These are phyloP conservation scores for Setaria viridis DNA, from an alignment of 202 grass and related monocot genomes.

Conservation along the genomic window DNA sequence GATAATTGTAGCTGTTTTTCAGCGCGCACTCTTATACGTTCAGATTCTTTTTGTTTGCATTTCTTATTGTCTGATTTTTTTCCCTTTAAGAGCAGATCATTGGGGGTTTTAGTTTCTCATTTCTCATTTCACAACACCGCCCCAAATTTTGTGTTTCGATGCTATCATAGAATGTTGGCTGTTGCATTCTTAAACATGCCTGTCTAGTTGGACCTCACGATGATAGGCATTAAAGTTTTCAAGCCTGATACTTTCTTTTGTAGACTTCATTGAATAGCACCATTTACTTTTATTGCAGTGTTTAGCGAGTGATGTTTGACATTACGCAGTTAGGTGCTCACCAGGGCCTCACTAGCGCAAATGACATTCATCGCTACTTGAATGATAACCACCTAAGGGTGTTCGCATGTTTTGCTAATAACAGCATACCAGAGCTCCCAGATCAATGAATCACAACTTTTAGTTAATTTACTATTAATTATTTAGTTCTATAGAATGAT, in stretches of 20 bases:
- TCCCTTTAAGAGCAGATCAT: neutral
- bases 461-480: neutral
- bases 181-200: neutral
- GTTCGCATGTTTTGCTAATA: neutral
- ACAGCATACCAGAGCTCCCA: neutral
- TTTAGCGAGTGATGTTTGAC: neutral
- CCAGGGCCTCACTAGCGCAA: neutral
- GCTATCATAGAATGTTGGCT: neutral
- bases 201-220: neutral
- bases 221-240: no score
- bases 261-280: neutral
- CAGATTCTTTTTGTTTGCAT: conserved; percentile 2
- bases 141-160: neutral
- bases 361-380: neutral
- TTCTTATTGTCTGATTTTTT: neutral
- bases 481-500: conserved; percentile 6
- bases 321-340: neutral
- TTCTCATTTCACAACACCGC: neutral
- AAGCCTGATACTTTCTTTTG: neutral
- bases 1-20: neutral
- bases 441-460: neutral
- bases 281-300: neutral
- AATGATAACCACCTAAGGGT: neutral
- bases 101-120: neutral
- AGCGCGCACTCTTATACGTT: neutral